Evolutionary conservation across 2,329 filamentous ascomycete genomes (phyloP), one percentile per base, ranked within the genome.

Genomic region (Diaporthe aspalathi): DNA sequence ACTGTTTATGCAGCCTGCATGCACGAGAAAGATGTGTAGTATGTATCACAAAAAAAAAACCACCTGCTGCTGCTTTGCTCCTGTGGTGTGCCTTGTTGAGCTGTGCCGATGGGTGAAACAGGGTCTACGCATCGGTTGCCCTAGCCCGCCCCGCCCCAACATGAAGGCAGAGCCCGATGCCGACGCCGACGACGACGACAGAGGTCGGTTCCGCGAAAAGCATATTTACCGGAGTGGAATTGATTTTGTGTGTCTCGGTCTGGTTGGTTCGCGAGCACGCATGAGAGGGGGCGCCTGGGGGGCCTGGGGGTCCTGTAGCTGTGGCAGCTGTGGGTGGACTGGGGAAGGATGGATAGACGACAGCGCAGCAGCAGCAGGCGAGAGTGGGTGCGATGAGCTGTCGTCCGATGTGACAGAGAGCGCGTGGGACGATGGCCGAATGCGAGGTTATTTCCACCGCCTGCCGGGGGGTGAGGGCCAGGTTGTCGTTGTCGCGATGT

Each of bases 71-170:
- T n/a, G n/a, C n/a, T n/a, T n/a, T n/a, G n/a, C n/a, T n/a, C n/a
- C n/a, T n/a, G 54, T 22, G 11, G 22, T 27, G 47, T 16, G 54
- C 8, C n/a, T n/a, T n/a, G n/a, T n/a, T 29, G 22, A 49, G 60
- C 29, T 45, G 50, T 45, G 68, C 38, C n/a, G 53, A 49, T 43
- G 57, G 43, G 45, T 68, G 69, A 68, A 68, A 71, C 69, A 68
- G 53, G 67, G 54, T 53, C 53, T 62, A 11, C 49, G 22, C 50
- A 62, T 57, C 35, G 54, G 7, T n/a, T 57, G 35, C 40, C 32
- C 27, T 49, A 43, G 6, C 6, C 35, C 12, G 35, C 35, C 2
- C 35, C 12, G 35, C 35, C 6, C 35, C 40, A n/a, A 40, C 43
- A 5, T 35, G 32, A 9, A 35, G n/a, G 32, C 32, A 35, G 12